These are phyloP conservation scores for Acer campestre DNA, from an alignment of 345 rosid genomes.

Conservation along the genomic window DNA sequence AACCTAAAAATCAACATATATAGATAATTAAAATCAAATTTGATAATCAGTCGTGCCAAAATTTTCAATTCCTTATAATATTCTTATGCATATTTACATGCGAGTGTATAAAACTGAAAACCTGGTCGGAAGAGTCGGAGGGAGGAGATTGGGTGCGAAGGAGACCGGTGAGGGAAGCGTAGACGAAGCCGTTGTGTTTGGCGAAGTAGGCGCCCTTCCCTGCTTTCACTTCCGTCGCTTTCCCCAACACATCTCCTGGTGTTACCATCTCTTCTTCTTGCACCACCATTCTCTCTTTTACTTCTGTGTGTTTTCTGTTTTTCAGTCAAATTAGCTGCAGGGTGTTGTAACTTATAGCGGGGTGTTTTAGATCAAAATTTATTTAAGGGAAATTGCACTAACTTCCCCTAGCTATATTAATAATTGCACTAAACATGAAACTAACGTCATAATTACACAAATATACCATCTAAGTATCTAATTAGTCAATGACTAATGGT, in stretches of 20 bases:
- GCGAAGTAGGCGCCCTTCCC: constrained; percentile 82
- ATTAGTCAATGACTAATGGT: too few relatives aligned
- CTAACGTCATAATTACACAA: too few relatives aligned
- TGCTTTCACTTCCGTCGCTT: constrained; percentile 55
- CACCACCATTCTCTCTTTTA: constrained; percentile 11
- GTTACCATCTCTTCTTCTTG: constrained; percentile 59
- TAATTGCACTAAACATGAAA: too few relatives aligned
- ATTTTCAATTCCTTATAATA: not conserved
- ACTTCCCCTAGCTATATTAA: too few relatives aligned
- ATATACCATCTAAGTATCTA: too few relatives aligned
- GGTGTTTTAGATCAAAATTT: too few relatives aligned
- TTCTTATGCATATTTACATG: not conserved
- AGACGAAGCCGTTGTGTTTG: constrained; percentile 57
- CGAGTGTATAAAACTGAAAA: constrained; percentile 10
- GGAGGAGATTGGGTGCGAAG: constrained; percentile 52
- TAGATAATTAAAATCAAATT: not conserved
- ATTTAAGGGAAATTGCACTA: too few relatives aligned
- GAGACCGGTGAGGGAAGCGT: constrained; percentile 78
- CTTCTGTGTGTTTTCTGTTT: not conserved
- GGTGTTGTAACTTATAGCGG: too few relatives aligned
- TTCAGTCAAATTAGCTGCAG: not conserved
- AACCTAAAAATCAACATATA: constrained; percentile 1
- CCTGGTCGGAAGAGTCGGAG: constrained; percentile 75
- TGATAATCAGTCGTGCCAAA: not conserved
- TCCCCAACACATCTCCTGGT: constrained; percentile 84